Base-by-base conservation (phyloP, 306 rosid species). In the Corylus americana region DNA sequence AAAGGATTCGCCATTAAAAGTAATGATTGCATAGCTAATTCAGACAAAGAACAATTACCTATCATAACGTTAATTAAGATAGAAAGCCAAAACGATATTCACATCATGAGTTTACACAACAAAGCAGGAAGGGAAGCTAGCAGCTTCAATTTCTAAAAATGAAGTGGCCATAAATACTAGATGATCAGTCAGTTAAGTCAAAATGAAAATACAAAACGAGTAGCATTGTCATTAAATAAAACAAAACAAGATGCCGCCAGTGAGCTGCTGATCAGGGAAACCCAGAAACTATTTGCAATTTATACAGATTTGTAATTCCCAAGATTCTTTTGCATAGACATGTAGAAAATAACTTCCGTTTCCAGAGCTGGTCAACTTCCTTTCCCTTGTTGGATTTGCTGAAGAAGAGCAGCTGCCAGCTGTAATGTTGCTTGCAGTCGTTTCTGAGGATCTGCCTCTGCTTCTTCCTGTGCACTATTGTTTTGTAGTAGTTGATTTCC, bases 331-430 rank as follows among this genome's bases (percentile, higher is more conserved):
- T 14, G 14, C 12, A 25, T 22, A 1, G 66, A 59, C 66, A 20
- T 8, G 13, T 22, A 67, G 11, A 16, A 37, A 37, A 3, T 16
- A 39, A 35, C 7, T 17, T 67, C 16, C 4, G 22, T 67, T 55
- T 71, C 73, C 39, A 8, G 47, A 71, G 35, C 22, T 27, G 53
- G 22, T 89, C 82, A 95, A 87, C 83, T 91, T 88, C 88, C 85
- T 79, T 93, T 91, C 62, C 94, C 97, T 83, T 93, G 94, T 78
- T 93, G 99, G 82, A 93, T 90, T 87, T 93, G 96, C 85, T 91
- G 93, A 79, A 95, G 98, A 86, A 95, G 97, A 80, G 89, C 93
- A 63, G 99, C 94, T 9, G 99, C 99, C 49, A 95, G 88, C 86
- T 91, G 97, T 54, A 95, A 84, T 1, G 99, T 95, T 16, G 99